Evolutionary conservation across 1,284 basidiomycete species (phyloP), one percentile per base, ranked within the genome.

Genomic region (Trichosporon inkin): DNA sequence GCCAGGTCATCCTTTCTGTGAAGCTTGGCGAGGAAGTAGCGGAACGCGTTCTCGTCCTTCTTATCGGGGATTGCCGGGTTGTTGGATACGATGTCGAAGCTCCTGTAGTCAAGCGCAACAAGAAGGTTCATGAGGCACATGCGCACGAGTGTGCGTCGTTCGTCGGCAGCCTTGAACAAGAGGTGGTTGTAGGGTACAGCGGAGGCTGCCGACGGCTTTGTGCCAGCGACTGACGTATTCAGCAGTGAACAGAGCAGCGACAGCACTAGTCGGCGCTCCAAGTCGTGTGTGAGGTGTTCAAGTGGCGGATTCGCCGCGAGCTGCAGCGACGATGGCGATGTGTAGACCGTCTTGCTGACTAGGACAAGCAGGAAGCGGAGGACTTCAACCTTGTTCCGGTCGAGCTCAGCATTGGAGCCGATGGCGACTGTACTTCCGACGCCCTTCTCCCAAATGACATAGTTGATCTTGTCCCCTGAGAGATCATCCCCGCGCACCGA

Each of bases 21-120:
- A 89, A 96, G 78, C 76, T 94, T 95, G 58, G 90, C 88, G 53
- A 95, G 76, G 74, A 93, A 95, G 76, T 90, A 92, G 57, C 89
- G 82, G 75, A 95, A 96, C 10, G 90, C 85, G 74, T 97, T 96
- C 14, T 89, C 88, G 65, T 86, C 85, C 74, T 62, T 77, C 8
- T 57, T 63, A 38, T 64, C 66, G 4, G 58, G 56, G 6, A 49
- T 36, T 16, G 60, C 63, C 1, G 63, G 63, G 6, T 35, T 52
- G 13, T 40, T 36, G 16, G 41, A 39, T 10, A 61, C 41, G 32
- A 41, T 52, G 49, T 64, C 60, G n/a, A 62, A 60, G 68, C 87
- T 85, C 73, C 90, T 88, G 74, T 92, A 91, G 76, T 93, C 91
- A 47, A 93, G 78, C 49, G 91, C 78, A 16, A 86, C 85, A 62